A percentile compares a stretch with the other conserved stretches of the same genome.
These are phyloP conservation scores for Plantago elongata DNA, from an alignment of 257 asterid genomes.

Conservation along the genomic window DNA sequence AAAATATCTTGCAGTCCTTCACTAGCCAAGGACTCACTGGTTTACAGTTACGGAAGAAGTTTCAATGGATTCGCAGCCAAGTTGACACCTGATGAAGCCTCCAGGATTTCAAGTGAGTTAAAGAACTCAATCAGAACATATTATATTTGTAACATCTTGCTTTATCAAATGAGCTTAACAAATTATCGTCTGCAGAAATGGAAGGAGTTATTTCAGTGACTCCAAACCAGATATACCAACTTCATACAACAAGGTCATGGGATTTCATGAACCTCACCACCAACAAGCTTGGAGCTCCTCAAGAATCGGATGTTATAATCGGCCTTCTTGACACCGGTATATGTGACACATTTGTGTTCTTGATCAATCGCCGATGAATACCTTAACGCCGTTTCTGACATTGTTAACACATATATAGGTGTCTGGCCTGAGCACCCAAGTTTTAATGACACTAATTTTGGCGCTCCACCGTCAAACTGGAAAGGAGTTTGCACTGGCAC, in stretches of 20 bases:
- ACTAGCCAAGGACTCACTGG: constrained; percentile 34
- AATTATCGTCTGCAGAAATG: constrained; percentile 28
- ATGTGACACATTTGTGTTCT: not conserved
- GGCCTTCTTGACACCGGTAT: constrained; percentile 38
- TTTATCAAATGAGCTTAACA: not conserved
- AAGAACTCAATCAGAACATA: not conserved
- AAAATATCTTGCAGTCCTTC: constrained; percentile 28
- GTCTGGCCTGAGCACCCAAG: constrained; percentile 70
- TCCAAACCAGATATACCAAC: constrained; percentile 21
- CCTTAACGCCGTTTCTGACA: no score
- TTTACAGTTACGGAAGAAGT: constrained; percentile 47
- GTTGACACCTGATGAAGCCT: constrained; percentile 42
- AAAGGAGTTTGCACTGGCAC: constrained; percentile 41
- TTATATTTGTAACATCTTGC: not conserved
- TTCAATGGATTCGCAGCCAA: constrained; percentile 64
- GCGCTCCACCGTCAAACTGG: constrained; percentile 58
- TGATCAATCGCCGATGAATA: not conserved
- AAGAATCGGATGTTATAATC: constrained; percentile 30
- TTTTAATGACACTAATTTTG: constrained; percentile 38
- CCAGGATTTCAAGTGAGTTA: constrained; percentile 27
- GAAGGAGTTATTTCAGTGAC: constrained; percentile 41
- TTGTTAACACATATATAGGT: constrained; percentile 18
- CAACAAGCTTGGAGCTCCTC: constrained; percentile 19
- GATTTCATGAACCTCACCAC: constrained; percentile 27
- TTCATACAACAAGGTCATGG: constrained; percentile 43